These are phyloP conservation scores for Takashimella koratensis DNA, from an alignment of 1,284 basidiomycete genomes.

Conservation along the genomic window DNA sequence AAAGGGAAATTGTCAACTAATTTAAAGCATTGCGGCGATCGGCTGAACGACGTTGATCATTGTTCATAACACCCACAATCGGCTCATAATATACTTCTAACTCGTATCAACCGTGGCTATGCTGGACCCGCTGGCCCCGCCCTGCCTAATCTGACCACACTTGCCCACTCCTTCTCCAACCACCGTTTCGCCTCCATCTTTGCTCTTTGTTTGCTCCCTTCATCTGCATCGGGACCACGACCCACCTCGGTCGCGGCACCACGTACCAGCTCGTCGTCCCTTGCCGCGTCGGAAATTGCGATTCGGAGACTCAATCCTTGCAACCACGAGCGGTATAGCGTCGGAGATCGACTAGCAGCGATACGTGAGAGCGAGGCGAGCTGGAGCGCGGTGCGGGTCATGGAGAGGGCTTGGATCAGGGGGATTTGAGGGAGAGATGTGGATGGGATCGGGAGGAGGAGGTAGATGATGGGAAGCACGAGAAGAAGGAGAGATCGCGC, in stretches of 20 bases:
- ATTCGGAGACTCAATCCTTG: neutral
- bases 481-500: constrained; percentile 24
- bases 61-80: too few relatives aligned
- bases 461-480: constrained; percentile 26
- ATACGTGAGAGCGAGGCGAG: constrained; percentile 13
- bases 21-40: too few relatives aligned
- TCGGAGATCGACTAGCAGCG: constrained; percentile 7
- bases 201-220: neutral
- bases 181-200: constrained; percentile 3
- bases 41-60: too few relatives aligned
- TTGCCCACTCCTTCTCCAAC: constrained; percentile 1
- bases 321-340: neutral
- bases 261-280: constrained; percentile 12
- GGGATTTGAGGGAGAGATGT: constrained; percentile 1
- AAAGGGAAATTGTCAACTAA: too few relatives aligned
- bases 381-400: constrained; percentile 15
- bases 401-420: constrained; percentile 12
- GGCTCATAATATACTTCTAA: too few relatives aligned
- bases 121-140: too few relatives aligned
- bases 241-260: constrained; percentile 5
- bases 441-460: constrained; percentile 24
- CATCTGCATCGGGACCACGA: neutral
- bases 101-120: too few relatives aligned
- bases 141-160: neutral
- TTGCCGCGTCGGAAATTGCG: neutral